phyloP scores from a whole-genome alignment of 768 basidiomycete species.

The Tulasnella sp. region DNA sequence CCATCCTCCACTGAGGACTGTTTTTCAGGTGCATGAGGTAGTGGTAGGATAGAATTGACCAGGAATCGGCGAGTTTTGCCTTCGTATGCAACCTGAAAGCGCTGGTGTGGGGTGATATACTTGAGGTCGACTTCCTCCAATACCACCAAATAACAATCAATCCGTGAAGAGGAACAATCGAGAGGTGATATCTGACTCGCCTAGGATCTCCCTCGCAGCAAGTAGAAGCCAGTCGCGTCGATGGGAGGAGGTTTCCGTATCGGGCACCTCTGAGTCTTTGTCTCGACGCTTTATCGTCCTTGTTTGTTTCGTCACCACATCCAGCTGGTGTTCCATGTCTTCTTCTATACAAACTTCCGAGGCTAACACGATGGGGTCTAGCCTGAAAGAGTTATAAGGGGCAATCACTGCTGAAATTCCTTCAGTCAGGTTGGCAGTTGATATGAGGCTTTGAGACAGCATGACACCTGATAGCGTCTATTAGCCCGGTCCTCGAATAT shows the following conservation, averaged over 20 bases:
- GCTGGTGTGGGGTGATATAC: conserved; percentile 51
- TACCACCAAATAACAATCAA: neutral
- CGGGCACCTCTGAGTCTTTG: neutral
- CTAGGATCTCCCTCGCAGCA: neutral
- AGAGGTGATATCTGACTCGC: too few relatives aligned
- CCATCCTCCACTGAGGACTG: neutral
- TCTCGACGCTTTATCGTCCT: neutral
- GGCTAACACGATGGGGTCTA: neutral
- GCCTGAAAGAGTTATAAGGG: neutral
- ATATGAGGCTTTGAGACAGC: neutral
- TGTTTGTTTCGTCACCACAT: neutral
- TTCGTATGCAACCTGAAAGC: conserved; percentile 55
- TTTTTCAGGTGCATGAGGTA: neutral
- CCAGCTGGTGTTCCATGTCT: neutral
- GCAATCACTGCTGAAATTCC: neutral
- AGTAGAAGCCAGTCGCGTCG: neutral
- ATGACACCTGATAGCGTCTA: neutral
- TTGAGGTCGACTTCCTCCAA: conserved; percentile 52
- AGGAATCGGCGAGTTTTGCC: conserved; percentile 46
- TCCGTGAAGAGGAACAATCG: too few relatives aligned
- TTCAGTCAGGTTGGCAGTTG: neutral
- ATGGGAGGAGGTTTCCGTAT: too few relatives aligned
- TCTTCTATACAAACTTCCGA: neutral
- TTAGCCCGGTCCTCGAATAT: neutral
- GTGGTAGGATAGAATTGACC: conserved; percentile 31